Conservation (phyloP, 1,284 basidiomycete genomes). For the Cutaneotrichosporon curvatum region DNA sequence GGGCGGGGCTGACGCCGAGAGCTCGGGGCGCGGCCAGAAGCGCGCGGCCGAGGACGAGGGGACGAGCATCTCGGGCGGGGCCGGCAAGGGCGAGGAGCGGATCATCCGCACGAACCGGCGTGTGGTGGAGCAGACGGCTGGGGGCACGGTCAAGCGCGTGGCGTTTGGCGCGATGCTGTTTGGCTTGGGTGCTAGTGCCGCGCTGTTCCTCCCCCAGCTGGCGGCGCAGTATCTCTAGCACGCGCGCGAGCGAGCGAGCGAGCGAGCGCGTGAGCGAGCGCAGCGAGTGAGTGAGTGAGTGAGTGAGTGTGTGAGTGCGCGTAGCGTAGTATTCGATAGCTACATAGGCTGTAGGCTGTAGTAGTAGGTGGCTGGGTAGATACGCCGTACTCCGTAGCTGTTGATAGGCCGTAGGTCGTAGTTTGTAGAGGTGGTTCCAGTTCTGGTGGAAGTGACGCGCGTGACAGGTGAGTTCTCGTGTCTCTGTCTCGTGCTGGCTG, state of each 20-base stretch:
- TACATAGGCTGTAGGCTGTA: not conserved
- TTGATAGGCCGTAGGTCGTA: not conserved
- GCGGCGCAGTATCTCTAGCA: slow-evolving; percentile 3
- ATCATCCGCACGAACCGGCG: slow-evolving; percentile 38
- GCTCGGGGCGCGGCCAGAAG: slow-evolving; percentile 33
- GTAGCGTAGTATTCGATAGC: too few species aligned
- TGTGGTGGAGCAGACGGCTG: slow-evolving; percentile 21
- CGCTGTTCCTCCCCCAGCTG: slow-evolving; percentile 16
- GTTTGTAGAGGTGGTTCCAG: not conserved
- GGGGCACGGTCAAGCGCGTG: slow-evolving; percentile 29
- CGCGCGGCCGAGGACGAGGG: slow-evolving; percentile 35
- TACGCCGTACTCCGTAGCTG: not conserved
- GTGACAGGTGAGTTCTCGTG: too few species aligned
- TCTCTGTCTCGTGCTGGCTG: too few species aligned
- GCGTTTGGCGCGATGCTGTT: slow-evolving; percentile 43
- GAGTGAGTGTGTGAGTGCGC: too few species aligned
- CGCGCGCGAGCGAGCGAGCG: too few species aligned
- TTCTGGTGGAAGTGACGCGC: too few species aligned
- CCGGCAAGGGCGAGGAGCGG: slow-evolving; percentile 21
- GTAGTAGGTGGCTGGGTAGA: not conserved
- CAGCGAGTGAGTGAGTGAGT: not conserved
- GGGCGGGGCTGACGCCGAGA: slow-evolving; percentile 22
- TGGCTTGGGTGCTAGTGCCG: slow-evolving; percentile 40
- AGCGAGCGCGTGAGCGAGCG: too few species aligned
- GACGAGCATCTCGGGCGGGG: slow-evolving; percentile 27